Percentiles rank a stretch among this genome's conserved stretches.
Conservation (phyloP, 148 eudicot species). For the Chenopodium album region DNA sequence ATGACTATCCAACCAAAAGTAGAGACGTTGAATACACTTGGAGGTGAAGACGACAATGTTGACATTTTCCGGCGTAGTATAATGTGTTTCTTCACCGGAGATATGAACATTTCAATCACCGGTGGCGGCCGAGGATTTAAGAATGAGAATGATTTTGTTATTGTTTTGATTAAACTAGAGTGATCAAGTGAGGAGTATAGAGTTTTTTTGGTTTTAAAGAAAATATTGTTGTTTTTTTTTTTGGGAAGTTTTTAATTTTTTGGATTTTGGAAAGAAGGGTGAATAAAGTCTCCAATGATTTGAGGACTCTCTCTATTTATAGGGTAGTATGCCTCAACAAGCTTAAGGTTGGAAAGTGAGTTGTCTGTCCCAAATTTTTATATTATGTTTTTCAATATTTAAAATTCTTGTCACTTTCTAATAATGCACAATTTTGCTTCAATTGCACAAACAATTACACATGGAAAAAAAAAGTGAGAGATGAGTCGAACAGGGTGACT, state of each 20-base stretch:
- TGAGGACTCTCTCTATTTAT: background rate
- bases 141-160: background rate
- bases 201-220: background rate
- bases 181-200: background rate
- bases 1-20: slow-evolving; percentile 26
- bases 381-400: too few species aligned
- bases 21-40: background rate
- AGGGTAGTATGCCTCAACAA: slow-evolving; percentile 2
- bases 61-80: slow-evolving; percentile 9
- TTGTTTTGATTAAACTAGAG: too few species aligned
- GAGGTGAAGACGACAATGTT: background rate
- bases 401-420: background rate
- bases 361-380: background rate
- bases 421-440: too few species aligned
- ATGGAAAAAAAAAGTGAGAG: too few species aligned
- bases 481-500: too few species aligned
- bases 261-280: background rate
- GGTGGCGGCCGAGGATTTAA: too few species aligned
- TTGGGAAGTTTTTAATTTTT: background rate
- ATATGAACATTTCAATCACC: background rate
- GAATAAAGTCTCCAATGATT: background rate
- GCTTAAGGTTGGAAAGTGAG: slow-evolving; percentile 3
- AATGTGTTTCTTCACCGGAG: background rate
- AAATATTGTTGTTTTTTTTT: background rate
- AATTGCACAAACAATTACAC: too few species aligned